Conservation (phyloP, 495 filamentous ascomycete species). For the Rusavskia elegans region DNA sequence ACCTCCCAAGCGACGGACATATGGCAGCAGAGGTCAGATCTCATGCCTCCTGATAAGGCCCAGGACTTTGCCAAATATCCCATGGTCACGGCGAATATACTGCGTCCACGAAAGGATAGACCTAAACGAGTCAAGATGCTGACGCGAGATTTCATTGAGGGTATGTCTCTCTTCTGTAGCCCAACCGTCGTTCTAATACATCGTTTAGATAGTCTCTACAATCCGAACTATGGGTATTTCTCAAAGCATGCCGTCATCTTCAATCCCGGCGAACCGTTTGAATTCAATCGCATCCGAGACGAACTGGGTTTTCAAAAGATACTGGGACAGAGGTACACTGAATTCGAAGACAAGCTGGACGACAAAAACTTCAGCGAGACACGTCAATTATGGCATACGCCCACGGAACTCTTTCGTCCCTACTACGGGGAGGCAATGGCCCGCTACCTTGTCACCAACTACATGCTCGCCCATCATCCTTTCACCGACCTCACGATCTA, state of each 20-base stretch:
- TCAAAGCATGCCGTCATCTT: constrained; percentile 96
- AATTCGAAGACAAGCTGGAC: constrained; percentile 84
- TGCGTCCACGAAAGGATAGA: constrained; percentile 55
- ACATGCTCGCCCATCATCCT: constrained; percentile 83
- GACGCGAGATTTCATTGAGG: constrained; percentile 92
- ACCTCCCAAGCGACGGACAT: constrained; percentile 26
- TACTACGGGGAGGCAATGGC: constrained; percentile 96
- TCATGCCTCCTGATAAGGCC: constrained; percentile 55
- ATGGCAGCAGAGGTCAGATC: constrained; percentile 69
- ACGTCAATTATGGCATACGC: constrained; percentile 95
- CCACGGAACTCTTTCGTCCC: constrained; percentile 89
- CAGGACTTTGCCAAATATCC: constrained; percentile 70
- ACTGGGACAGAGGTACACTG: constrained; percentile 63
- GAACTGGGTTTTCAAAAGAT: constrained; percentile 66
- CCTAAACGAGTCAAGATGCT: constrained; percentile 91
- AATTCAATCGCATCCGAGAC: constrained; percentile 66
- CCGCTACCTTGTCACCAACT: constrained; percentile 85
- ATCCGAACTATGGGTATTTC: constrained; percentile 95
- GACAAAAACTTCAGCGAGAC: constrained; percentile 48
- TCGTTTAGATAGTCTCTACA: constrained; percentile 76
- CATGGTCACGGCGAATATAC: constrained; percentile 62
- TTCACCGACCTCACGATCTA: constrained; percentile 97
- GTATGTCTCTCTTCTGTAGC: constrained; percentile 25
- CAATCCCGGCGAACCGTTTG: constrained; percentile 79
- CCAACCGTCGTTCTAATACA: neutral